Percentiles rank a stretch among this genome's conserved stretches.
phyloP scores from a whole-genome alignment of 2,329 filamentous ascomycete species.

The Aspergillus intermedius region DNA sequence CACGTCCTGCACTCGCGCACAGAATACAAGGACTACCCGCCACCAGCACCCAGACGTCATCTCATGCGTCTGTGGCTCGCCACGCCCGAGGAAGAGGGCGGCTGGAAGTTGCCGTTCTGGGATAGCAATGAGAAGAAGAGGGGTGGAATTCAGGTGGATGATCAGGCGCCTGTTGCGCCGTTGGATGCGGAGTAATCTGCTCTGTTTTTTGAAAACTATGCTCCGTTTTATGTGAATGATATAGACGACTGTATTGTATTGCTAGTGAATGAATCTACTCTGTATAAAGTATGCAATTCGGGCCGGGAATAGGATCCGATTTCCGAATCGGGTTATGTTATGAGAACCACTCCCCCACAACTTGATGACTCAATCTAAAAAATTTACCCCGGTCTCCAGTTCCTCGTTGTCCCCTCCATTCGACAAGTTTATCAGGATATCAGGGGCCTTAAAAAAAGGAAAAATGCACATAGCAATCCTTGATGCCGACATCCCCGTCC shows the following conservation, averaged over 20 bases:
- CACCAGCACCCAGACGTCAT: slow-evolving; percentile 65
- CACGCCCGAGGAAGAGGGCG: slow-evolving; percentile 73
- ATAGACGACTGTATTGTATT: neutral
- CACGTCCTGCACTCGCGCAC: slow-evolving; percentile 78
- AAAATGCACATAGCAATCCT: slow-evolving; percentile 30
- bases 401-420: neutral
- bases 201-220: neutral
- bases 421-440: neutral
- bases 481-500: slow-evolving; percentile 31
- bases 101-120: slow-evolving; percentile 76
- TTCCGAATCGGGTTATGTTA: neutral
- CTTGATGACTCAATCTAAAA: neutral
- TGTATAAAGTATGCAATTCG: neutral
- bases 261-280: neutral
- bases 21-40: slow-evolving; percentile 65
- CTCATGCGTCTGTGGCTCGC: slow-evolving; percentile 79
- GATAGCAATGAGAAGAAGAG: slow-evolving; percentile 80
- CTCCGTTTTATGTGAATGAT: neutral
- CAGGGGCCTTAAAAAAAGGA: neutral
- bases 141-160: slow-evolving; percentile 80
- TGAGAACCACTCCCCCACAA: neutral
- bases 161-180: slow-evolving; percentile 66
- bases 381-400: neutral
- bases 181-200: slow-evolving; percentile 64
- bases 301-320: neutral